phyloP scores from a whole-genome alignment of 208 protist species.

The Trypanosoma platydactyli region DNA sequence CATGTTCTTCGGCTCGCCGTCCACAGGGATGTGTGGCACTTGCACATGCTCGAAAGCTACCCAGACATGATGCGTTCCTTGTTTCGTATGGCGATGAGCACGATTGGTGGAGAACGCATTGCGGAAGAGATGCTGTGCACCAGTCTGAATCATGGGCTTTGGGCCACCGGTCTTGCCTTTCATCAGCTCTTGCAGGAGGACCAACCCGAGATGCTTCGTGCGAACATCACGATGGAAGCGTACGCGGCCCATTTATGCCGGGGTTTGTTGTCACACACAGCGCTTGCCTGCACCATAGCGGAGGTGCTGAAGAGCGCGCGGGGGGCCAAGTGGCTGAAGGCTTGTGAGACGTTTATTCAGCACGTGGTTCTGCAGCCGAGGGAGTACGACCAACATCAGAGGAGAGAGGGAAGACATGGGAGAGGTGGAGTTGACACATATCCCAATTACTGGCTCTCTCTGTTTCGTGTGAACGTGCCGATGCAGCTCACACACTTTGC shows the following conservation, averaged over 20 bases:
- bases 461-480: conserved; percentile 35
- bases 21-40: conserved; percentile 51
- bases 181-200: conserved; percentile 52
- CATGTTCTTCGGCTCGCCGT: conserved; percentile 63
- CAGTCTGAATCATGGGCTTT: conserved; percentile 49
- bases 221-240: conserved; percentile 35
- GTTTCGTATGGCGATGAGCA: conserved; percentile 40
- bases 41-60: conserved; percentile 19
- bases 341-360: conserved; percentile 46
- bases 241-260: conserved; percentile 52
- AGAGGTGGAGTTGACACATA: neutral
- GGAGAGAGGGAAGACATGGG: neutral
- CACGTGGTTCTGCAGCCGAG: conserved; percentile 19
- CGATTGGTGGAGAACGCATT: conserved; percentile 35
- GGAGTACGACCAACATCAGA: neutral
- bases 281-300: conserved; percentile 45
- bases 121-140: conserved; percentile 50
- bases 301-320: conserved; percentile 39
- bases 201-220: conserved; percentile 44
- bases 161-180: conserved; percentile 61
- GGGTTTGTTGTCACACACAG: conserved; percentile 46
- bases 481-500: conserved; percentile 42
- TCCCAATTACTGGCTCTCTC: conserved; percentile 6
- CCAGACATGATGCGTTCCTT: conserved; percentile 35
- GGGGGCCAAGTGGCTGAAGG: conserved; percentile 44